Base-by-base conservation (phyloP, 306 rosid species). In the Glycyrrhiza uralensis region DNA sequence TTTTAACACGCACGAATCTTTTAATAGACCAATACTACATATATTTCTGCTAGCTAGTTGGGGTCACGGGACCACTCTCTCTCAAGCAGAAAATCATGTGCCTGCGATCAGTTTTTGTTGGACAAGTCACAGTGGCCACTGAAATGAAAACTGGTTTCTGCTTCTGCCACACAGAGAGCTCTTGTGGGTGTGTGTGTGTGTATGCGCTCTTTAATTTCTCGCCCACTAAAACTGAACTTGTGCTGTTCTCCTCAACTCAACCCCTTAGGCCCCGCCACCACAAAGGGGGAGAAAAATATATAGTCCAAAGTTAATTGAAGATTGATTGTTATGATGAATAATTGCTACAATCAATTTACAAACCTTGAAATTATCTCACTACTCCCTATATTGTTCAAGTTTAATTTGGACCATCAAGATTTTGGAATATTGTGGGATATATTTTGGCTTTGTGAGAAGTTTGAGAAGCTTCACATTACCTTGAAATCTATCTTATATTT, bases 111-210 rank as follows among this genome's bases (percentile, higher is more conserved):
- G 82, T 66, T 56, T 73, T 74, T 64, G 81, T 81, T 74, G 84
- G 77, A 66, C 51, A 42, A 30, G 68, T 71, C 81, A 64, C 41
- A 72, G 82, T 84, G 87, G 71, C 82, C 84, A 84, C 80, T 75
- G 26, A 75, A 54, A 58, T 75, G 26, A 75, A 54, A 58, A 56
- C 58, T 72, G 66, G 44, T 61, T 46, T 60, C 8, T 30, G 32
- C 23, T n/a, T n/a, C n/a, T n/a, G n/a, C n/a, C n/a, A n/a, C n/a
- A 60, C 20, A 13, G 69, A 61, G 10, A 47, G 20, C 32, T 67
- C 42, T 72, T 72, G 38, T 30, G 18, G 46, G 42, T 46, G 59
- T 57, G 15, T 52, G 9, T 52, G 7, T 39, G 45, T 28, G 56
- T n/a, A 42, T 35, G 26, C 22, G 56, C 47, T 61, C n/a, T n/a